phyloP scores from a whole-genome alignment of 2,329 filamentous ascomycete genomes.

The Colletotrichum karsti region DNA sequence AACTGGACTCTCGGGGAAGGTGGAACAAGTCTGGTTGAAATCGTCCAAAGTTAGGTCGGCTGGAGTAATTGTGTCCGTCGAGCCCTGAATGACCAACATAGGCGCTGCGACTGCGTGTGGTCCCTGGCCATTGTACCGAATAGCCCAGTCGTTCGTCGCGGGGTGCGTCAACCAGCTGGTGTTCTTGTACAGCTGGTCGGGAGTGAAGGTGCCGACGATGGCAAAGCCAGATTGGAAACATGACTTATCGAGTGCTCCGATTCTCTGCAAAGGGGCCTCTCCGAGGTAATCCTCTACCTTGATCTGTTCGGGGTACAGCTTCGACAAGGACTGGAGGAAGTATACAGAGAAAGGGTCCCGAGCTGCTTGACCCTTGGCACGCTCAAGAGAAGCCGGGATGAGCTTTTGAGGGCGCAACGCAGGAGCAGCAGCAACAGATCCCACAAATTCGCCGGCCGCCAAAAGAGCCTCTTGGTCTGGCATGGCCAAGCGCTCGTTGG shows the following conservation, averaged over 20 bases:
- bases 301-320: constrained; percentile 24
- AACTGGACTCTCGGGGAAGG: not conserved
- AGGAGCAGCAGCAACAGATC: constrained; percentile 26
- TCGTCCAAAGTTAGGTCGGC: not conserved
- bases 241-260: constrained; percentile 14
- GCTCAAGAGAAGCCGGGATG: constrained; percentile 16
- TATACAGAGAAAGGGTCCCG: constrained; percentile 27
- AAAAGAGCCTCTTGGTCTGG: constrained; percentile 1
- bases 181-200: constrained; percentile 25
- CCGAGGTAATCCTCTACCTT: constrained; percentile 29
- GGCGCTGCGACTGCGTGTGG: constrained; percentile 32
- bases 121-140: constrained; percentile 30
- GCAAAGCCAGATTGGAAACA: constrained; percentile 25
- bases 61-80: constrained; percentile 28
- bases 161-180: constrained; percentile 20
- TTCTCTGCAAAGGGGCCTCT: not conserved
- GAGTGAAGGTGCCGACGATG: constrained; percentile 14
- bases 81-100: constrained; percentile 34
- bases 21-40: constrained; percentile 3
- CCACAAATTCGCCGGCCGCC: constrained; percentile 23
- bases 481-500: constrained; percentile 33
- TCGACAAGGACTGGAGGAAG: constrained; percentile 29
- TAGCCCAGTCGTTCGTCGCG: constrained; percentile 1
- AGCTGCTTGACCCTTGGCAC: constrained; percentile 13
- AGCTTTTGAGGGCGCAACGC: constrained; percentile 24